Base-by-base conservation (phyloP, 192 early-diverging fungal genomes). In the Backusella parvicylindrica region DNA sequence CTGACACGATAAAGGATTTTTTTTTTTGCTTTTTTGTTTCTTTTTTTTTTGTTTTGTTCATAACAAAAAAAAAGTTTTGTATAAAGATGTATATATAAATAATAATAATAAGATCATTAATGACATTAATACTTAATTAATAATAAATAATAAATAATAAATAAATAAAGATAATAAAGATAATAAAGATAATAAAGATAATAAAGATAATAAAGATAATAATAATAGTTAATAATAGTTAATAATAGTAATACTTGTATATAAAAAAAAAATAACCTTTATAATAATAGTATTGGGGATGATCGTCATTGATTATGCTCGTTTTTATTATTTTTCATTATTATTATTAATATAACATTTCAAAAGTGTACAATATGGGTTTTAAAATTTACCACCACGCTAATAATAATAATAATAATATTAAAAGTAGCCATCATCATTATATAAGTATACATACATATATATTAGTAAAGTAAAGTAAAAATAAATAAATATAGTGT, bases 321-420 rank as follows among this genome's bases (percentile, higher is more conserved):
- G 13, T 18, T 35, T 36, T 23, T 23, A 21, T 66, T 37, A 18
- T 66, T 35, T 56, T 1, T 56, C 28, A 7, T 8, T 35, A 16
- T 37, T 66, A 23, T 67, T 67, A 36, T 47, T 47, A 18, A 47
- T 47, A 47, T n/a, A 47, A 47, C 43, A n/a, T 15, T 47, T 47
- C 13, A 41, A 15, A 41, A 15, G 40, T 41, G 13, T 41, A 41
- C 40, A 41, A 41, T 41, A 16, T 41, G 40, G 16, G n/a, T 60
- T 66, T 47, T 69, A 69, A 47, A 43, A 69, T 69, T 26, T 21
- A 31, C 68, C 68, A 43, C 68, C 68, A 43, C 68, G 36, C 68
- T 69, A 69, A 18, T 65, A n/a, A 18, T 23, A 41, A 41, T 41
- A 40, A 40, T 40, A 13, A 40, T 15, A 40, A 15, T 40, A n/a